Conservation (phyloP, 1,284 basidiomycete genomes). For the Ceratobasidium sp. region DNA sequence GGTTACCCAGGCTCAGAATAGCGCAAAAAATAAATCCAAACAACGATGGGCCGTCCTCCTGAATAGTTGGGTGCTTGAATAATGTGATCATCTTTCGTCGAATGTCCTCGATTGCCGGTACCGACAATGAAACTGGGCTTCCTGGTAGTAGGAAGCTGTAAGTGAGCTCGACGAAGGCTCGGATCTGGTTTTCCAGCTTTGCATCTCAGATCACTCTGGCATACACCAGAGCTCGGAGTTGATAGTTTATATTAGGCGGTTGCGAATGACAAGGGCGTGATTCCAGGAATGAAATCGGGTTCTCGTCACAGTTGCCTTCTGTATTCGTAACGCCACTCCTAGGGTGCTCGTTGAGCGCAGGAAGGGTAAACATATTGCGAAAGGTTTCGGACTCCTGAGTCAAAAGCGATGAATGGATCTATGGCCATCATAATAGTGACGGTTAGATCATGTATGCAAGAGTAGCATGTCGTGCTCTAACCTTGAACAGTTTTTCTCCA, state of each 20-base stretch:
- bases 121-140: not conserved
- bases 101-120: not conserved
- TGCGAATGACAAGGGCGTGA: no score
- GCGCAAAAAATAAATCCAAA: constrained; percentile 19
- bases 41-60: not conserved
- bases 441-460: not conserved
- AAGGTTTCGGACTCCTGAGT: constrained; percentile 4
- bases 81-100: not conserved
- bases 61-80: not conserved
- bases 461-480: not conserved
- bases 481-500: constrained; percentile 27
- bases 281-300: not conserved
- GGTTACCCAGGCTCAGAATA: constrained; percentile 8
- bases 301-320: constrained; percentile 12
- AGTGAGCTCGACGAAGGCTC: not conserved
- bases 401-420: constrained; percentile 11
- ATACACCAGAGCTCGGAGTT: not conserved
- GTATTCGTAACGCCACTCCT: not conserved
- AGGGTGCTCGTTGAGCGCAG: not conserved
- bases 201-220: not conserved
- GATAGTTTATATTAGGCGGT: not conserved
- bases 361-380: not conserved
- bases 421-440: not conserved
- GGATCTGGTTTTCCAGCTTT: not conserved
- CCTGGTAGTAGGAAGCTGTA: not conserved